Evolutionary conservation across 2,329 filamentous ascomycete species (phyloP).

Genomic region (Metarhizium rileyi): DNA sequence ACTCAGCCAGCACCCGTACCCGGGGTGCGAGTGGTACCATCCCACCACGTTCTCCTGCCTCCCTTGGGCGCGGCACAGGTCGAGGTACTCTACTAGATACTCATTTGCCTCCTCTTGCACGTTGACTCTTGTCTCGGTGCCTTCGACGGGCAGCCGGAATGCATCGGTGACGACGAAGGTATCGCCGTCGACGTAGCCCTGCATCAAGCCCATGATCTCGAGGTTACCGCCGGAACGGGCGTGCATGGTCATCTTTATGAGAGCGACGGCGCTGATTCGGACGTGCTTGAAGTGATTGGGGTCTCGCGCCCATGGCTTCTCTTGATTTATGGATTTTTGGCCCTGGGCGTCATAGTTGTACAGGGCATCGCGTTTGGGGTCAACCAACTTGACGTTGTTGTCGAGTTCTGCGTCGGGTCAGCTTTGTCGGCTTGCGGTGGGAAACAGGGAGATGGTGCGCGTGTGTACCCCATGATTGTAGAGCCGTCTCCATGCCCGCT

Average conservation of each 20-base stretch:
- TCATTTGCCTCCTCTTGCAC: conserved; percentile 94
- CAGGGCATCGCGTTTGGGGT: conserved; percentile 80
- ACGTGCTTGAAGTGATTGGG: conserved; percentile 87
- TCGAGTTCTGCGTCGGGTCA: conserved; percentile 60
- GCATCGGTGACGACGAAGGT: conserved; percentile 89
- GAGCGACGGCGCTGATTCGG: conserved; percentile 83
- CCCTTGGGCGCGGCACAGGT: conserved; percentile 63
- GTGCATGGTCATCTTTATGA: conserved; percentile 99
- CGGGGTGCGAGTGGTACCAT: conserved; percentile 97
- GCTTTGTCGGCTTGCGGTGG: neutral
- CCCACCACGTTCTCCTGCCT: conserved; percentile 86
- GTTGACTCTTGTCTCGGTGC: conserved; percentile 97
- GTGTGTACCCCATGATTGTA: conserved; percentile 21
- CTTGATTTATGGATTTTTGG: conserved; percentile 55
- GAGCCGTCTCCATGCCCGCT: conserved; percentile 16
- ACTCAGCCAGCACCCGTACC: conserved; percentile 95
- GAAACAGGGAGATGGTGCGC: neutral
- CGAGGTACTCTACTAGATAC: conserved; percentile 84
- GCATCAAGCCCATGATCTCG: conserved; percentile 98
- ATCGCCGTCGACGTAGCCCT: conserved; percentile 80
- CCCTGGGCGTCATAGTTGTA: conserved; percentile 68
- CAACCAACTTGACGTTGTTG: conserved; percentile 74
- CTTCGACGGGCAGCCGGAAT: conserved; percentile 88
- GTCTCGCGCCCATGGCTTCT: conserved; percentile 67
- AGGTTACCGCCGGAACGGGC: conserved; percentile 86